Evolutionary conservation across 306 rosid genomes (phyloP).

Genomic region (Vigna angularis): DNA sequence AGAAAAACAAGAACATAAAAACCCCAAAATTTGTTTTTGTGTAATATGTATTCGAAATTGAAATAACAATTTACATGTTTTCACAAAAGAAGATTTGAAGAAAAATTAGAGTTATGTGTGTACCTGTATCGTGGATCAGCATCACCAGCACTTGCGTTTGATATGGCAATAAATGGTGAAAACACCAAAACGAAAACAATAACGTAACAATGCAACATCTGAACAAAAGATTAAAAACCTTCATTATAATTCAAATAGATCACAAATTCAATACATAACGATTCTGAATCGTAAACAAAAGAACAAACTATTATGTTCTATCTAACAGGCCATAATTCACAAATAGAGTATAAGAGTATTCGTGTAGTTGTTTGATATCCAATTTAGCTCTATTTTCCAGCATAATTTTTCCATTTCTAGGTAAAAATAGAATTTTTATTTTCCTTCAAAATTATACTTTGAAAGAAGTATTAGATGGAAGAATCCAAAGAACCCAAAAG

Average conservation of each 20-base stretch:
- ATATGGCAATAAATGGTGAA: conserved; percentile 47
- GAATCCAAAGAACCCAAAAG: not conserved
- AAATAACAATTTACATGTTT: not conserved
- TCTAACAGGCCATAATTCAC: not conserved
- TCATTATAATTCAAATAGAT: not conserved
- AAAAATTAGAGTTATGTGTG: conserved; percentile 11
- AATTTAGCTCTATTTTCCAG: not conserved
- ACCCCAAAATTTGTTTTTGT: not conserved
- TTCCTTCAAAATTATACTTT: not conserved
- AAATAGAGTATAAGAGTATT: not conserved
- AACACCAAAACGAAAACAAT: conserved; percentile 57
- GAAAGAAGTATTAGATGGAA: not conserved
- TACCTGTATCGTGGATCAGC: conserved; percentile 72
- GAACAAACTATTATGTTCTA: not conserved
- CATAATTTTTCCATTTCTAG: not conserved
- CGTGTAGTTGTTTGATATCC: not conserved
- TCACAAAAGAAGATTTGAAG: not conserved
- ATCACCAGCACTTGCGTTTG: conserved; percentile 81
- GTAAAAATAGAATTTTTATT: not conserved
- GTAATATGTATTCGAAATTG: not conserved
- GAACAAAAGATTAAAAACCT: conserved; percentile 35
- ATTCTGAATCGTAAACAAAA: not conserved
- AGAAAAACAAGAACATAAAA: conserved; percentile 15
- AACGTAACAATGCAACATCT: conserved; percentile 62
- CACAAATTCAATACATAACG: conserved; percentile 2